Percentiles rank a stretch among this genome's conserved stretches.
Conservation (phyloP, 345 rosid genomes). For the Salix arbutifolia region DNA sequence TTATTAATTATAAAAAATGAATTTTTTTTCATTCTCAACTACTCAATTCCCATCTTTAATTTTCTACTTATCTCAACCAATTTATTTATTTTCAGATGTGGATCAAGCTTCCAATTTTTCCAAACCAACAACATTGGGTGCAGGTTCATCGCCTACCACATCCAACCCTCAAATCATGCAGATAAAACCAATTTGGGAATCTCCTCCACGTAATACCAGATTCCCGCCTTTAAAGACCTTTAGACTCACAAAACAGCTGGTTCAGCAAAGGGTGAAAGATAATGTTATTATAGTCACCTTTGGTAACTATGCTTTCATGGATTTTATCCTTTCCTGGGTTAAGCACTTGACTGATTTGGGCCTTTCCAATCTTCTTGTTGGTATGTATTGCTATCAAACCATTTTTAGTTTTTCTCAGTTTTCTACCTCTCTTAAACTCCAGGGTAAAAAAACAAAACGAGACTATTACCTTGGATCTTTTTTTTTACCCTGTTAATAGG, state of each 20-base stretch:
- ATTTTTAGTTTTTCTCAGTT: neutral
- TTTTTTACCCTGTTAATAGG: slow-evolving; percentile 39
- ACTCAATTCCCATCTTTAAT: neutral
- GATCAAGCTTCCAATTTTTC: slow-evolving; percentile 38
- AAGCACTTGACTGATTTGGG: slow-evolving; percentile 83
- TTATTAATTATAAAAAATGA: too few relatives aligned
- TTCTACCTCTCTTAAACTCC: neutral
- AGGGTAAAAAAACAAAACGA: neutral
- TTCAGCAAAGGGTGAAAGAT: slow-evolving; percentile 62
- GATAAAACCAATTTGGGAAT: slow-evolving; percentile 63
- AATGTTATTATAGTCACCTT: slow-evolving; percentile 80
- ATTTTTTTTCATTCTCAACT: neutral
- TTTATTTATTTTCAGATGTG: slow-evolving; percentile 28
- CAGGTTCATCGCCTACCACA: slow-evolving; percentile 18
- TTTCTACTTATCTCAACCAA: neutral
- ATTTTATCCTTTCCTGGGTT: slow-evolving; percentile 95
- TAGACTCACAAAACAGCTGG: slow-evolving; percentile 61
- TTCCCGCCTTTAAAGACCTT: slow-evolving; percentile 80
- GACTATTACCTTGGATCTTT: neutral
- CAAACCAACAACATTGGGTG: slow-evolving; percentile 22
- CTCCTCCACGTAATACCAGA: slow-evolving; percentile 53
- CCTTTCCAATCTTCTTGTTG: slow-evolving; percentile 78
- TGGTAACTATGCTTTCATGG: slow-evolving; percentile 95
- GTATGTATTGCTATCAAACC: slow-evolving; percentile 31
- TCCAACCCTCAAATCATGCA: slow-evolving; percentile 25